These are phyloP conservation scores for Seminavis robusta DNA, from an alignment of 108 stramenopile genomes.

Conservation along the genomic window DNA sequence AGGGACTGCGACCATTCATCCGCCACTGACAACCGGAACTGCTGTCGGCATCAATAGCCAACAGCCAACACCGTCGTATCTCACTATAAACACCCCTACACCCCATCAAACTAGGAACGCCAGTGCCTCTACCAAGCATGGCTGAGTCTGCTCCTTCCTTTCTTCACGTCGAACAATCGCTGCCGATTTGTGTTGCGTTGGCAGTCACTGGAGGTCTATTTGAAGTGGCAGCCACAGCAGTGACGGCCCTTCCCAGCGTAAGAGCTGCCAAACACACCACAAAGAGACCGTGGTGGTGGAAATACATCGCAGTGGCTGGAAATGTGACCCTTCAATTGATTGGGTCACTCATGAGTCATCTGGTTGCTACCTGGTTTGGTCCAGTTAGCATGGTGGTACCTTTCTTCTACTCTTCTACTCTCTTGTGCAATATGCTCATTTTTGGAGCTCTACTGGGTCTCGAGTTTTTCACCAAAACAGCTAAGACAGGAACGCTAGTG, in stretches of 20 bases:
- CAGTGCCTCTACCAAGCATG: too few species aligned
- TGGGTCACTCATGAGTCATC: conserved; percentile 7
- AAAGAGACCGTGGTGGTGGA: too few species aligned
- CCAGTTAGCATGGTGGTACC: conserved; percentile 32
- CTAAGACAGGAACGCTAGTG: conserved; percentile 35
- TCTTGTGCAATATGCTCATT: conserved; percentile 30
- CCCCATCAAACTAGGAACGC: too few species aligned
- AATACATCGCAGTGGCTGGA: conserved; percentile 8
- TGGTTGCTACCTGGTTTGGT: conserved; percentile 42
- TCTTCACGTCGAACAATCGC: conserved; percentile 18
- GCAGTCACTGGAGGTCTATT: conserved; percentile 29
- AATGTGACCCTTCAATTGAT: conserved; percentile 27
- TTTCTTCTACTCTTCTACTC: conserved; percentile 14
- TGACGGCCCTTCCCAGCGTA: conserved; percentile 25
- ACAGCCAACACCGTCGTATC: too few species aligned
- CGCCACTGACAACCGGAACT: too few species aligned
- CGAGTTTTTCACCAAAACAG: conserved; percentile 24
- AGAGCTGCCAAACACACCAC: not conserved
- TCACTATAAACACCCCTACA: too few species aligned
- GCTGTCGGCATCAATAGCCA: too few species aligned
- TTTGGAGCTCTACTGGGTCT: conserved; percentile 24
- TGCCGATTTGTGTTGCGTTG: conserved; percentile 17
- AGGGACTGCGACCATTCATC: too few species aligned
- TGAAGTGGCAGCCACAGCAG: conserved; percentile 29
- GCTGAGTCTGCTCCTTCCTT: too few species aligned